phyloP scores from a whole-genome alignment of 2,329 filamentous ascomycete genomes.

The Colletotrichum tabaci region DNA sequence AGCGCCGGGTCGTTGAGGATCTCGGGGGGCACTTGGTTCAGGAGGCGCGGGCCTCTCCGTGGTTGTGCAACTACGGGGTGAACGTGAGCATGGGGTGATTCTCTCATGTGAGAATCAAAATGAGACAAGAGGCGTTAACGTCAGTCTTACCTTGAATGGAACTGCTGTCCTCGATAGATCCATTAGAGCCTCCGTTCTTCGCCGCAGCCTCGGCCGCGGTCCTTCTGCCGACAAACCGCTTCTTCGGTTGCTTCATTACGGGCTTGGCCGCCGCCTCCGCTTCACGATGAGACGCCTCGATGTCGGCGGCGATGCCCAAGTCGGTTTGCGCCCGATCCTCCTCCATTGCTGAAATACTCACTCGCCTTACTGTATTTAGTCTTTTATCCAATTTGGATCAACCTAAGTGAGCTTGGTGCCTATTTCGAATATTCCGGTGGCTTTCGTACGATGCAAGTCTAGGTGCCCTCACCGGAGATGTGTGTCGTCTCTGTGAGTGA shows the following conservation, averaged over 20 bases:
- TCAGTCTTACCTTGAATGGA: conserved; percentile 66
- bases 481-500: conserved; percentile 6
- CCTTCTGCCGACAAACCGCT: conserved; percentile 89
- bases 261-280: conserved; percentile 53
- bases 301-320: conserved; percentile 77
- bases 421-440: neutral
- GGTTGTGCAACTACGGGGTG: conserved; percentile 74
- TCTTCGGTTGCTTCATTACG: conserved; percentile 81
- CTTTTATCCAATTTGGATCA: too few relatives aligned
- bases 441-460: neutral
- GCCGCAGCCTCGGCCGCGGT: conserved; percentile 71
- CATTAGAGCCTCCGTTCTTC: conserved; percentile 54
- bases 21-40: conserved; percentile 91
- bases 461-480: neutral
- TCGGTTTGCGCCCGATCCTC: conserved; percentile 80
- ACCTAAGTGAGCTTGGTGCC: neutral
- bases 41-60: conserved; percentile 80
- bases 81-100: conserved; percentile 16
- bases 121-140: neutral
- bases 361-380: neutral
- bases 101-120: conserved; percentile 3
- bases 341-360: conserved; percentile 70
- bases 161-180: conserved; percentile 70
- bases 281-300: conserved; percentile 64
- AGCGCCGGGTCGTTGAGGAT: conserved; percentile 89